A percentile compares a stretch with the other conserved stretches of the same genome.
Conservation (phyloP, 1,139 yeast species). For the Lodderomyces orthopsilosis region DNA sequence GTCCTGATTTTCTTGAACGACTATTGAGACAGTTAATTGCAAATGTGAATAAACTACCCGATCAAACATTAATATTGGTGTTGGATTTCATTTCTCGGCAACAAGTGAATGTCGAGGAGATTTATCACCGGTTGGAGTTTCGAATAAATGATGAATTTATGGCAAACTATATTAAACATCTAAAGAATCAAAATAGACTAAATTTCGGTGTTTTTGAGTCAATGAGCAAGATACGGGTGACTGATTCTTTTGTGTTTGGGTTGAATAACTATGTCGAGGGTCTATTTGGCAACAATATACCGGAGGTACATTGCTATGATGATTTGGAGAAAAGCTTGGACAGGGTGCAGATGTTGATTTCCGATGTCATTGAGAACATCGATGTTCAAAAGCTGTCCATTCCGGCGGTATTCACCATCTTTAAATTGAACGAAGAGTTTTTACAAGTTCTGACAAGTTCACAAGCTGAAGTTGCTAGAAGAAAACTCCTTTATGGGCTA, state of each 20-base stretch:
- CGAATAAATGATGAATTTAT: constrained; percentile 19
- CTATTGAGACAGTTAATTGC: constrained; percentile 11
- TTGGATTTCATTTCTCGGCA: constrained; percentile 21
- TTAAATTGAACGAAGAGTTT: constrained; percentile 26
- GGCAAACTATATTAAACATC: constrained; percentile 20
- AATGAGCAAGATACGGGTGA: constrained; percentile 12
- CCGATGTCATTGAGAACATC: constrained; percentile 12
- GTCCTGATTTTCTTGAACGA: constrained; percentile 6
- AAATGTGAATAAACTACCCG: constrained; percentile 16
- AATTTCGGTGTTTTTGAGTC: constrained; percentile 25
- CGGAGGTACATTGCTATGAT: constrained; percentile 36
- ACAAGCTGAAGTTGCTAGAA: constrained; percentile 9
- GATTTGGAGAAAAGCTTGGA: constrained; percentile 31
- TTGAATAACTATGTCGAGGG: constrained; percentile 29
- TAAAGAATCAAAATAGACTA: constrained; percentile 16
- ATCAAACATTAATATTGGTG: constrained; percentile 20
- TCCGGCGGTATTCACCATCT: constrained; percentile 16
- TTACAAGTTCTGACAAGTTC: constrained; percentile 17
- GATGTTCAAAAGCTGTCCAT: constrained; percentile 12
- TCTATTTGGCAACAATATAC: constrained; percentile 27
- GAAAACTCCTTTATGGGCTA: constrained; percentile 11
- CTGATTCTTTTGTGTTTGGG: constrained; percentile 20
- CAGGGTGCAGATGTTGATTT: constrained; percentile 25
- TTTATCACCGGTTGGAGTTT: constrained; percentile 14
- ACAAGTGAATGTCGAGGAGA: constrained; percentile 10